A percentile compares a stretch with the other conserved stretches of the same genome.
Conservation (phyloP, 768 basidiomycete genomes). For the Amanita muscaria region DNA sequence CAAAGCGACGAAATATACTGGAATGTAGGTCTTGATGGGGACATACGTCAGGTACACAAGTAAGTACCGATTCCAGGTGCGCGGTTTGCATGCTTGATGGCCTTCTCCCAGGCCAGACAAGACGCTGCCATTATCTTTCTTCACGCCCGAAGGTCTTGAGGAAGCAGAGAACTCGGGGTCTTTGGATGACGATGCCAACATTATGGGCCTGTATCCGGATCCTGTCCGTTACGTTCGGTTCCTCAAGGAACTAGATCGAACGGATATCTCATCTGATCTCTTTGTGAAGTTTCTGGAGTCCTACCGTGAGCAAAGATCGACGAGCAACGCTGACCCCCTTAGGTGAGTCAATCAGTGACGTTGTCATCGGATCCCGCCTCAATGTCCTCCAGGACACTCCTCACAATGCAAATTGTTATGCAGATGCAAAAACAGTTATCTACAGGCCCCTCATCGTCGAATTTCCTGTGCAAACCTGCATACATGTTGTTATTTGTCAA, state of each 20-base stretch:
- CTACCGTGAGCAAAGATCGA: conserved; percentile 42
- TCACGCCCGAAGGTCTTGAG: conserved; percentile 43
- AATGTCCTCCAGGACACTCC: conserved; percentile 41
- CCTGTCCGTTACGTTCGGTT: conserved; percentile 61
- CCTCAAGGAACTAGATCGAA: conserved; percentile 54
- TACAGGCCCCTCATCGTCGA: conserved; percentile 41
- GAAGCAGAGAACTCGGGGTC: conserved; percentile 33
- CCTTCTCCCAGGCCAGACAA: conserved; percentile 8
- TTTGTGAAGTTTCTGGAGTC: conserved; percentile 68
- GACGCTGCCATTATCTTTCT: conserved; percentile 27
- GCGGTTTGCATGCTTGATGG: too few relatives aligned
- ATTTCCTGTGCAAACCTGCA: conserved; percentile 52
- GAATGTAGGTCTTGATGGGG: conserved; percentile 48
- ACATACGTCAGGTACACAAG: conserved; percentile 34
- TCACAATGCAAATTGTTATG: conserved; percentile 73
- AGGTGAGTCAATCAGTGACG: conserved; percentile 39
- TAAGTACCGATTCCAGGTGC: conserved; percentile 21
- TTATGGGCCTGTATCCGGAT: conserved; percentile 68
- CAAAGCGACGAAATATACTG: conserved; percentile 45
- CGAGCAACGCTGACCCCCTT: conserved; percentile 38
- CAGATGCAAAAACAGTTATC: conserved; percentile 71
- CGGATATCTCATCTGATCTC: conserved; percentile 62
- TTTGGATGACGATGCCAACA: conserved; percentile 41
- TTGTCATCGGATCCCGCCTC: not conserved
- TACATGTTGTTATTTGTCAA: conserved; percentile 80